phyloP scores from a whole-genome alignment of 164 flowering plant genomes.

The Berberis thunbergii region DNA sequence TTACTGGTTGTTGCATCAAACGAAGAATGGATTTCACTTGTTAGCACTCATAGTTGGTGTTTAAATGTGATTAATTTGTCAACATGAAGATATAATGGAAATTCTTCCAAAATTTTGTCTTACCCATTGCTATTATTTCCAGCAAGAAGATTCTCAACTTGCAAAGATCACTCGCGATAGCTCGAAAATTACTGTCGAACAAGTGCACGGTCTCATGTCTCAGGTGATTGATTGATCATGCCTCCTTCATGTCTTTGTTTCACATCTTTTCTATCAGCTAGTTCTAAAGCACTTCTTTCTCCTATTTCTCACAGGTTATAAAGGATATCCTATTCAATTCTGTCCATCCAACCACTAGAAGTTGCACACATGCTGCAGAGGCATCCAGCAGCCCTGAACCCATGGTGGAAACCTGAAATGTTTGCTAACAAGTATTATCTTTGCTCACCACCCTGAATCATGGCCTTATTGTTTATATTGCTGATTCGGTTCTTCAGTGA shows the following conservation, averaged over 20 bases:
- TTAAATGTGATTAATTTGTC: too few species aligned
- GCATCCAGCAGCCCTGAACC: conserved; percentile 57
- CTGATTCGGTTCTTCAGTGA: too few species aligned
- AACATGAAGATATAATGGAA: too few species aligned
- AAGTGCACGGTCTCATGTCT: conserved; percentile 99
- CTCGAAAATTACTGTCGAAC: conserved; percentile 96
- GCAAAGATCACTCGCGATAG: conserved; percentile 95
- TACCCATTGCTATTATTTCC: too few species aligned
- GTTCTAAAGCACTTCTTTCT: not conserved
- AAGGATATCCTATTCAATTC: conserved; percentile 93
- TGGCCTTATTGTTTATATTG: too few species aligned
- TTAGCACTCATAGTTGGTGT: too few species aligned
- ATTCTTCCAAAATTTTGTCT: too few species aligned
- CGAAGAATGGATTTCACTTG: too few species aligned
- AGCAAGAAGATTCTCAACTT: conserved; percentile 93
- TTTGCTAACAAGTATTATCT: not conserved
- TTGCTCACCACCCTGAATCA: too few species aligned
- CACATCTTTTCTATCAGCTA: not conserved
- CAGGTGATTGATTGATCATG: conserved; percentile 42
- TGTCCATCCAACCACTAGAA: conserved; percentile 44
- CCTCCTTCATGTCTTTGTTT: not conserved
- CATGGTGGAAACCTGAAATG: conserved; percentile 72
- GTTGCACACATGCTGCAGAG: conserved; percentile 17
- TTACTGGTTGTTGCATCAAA: too few species aligned
- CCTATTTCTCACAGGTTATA: conserved; percentile 54